Base-by-base conservation (phyloP, 2,329 filamentous ascomycete species). In the Epichloe glyceriae region DNA sequence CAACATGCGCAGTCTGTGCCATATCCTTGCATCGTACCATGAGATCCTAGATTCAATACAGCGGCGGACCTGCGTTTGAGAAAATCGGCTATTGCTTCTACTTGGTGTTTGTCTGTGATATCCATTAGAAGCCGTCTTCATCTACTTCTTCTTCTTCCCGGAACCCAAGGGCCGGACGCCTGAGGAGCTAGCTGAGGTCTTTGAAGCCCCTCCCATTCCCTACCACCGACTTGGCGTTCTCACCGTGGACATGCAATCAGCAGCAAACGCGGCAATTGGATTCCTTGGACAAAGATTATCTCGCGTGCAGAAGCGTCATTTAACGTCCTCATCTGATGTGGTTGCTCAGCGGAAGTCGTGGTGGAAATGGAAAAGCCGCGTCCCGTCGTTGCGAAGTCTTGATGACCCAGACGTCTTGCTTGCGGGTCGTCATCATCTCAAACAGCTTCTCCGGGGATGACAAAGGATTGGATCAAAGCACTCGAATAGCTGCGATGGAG, bases 261-360 rank as follows among this genome's bases (percentile, higher is more conserved):
- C 66, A 0, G 51, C 60, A 0, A 72, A 66, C 12, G 68, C 72
- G 8, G 70, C 71, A 26, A 72, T 70, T 0, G 73, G 70, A 0
- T 77, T 76, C 44, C 61, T 77, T 7, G 59, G 73, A 14, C 74
- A 78, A 55, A 61, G 73, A 19, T 77, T 2, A 76, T 53, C 59
- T 77, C 4, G 74, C 73, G 0, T 78, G 74, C 53, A 67, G 68
- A 38, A 75, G 72, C 22, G 73, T 77, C 6, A 76, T 78, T 12
- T 75, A 77, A 50, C 58, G 73, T 4, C 74, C 74, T 1, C 76
- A 76, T 52, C 58, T 73, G 10, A 75, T 73, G 59, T 73, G 70
- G 70, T 66, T 73, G 53, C 59, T 75, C 3, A 70, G 67, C n/a
- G 68, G 66, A 5, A 52, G 65, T 55, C 52, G 62, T 3, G 53